A percentile compares a stretch with the other conserved stretches of the same genome.
Evolutionary conservation across 1,284 basidiomycete genomes (phyloP).

Genomic region (Kalmanozyma brasiliensis): DNA sequence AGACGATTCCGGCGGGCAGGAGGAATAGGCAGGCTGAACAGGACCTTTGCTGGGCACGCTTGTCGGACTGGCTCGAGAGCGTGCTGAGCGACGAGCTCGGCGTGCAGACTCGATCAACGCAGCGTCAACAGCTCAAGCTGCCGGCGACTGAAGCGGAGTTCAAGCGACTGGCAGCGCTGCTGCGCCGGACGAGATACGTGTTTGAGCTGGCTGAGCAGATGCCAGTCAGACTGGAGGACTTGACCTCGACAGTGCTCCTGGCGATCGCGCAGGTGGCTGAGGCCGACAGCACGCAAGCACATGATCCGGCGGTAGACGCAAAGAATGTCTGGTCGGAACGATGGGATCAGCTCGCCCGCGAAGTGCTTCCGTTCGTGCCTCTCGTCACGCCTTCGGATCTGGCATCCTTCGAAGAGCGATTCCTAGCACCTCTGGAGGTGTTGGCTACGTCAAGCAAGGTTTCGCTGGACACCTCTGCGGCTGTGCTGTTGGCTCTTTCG

Average conservation of each 20-base stretch:
- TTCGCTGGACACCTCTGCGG: conserved; percentile 24
- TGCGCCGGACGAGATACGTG: conserved; percentile 22
- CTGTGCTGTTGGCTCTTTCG: conserved; percentile 22
- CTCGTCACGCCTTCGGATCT: conserved; percentile 28
- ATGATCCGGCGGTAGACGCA: conserved; percentile 4
- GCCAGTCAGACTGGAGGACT: conserved; percentile 30
- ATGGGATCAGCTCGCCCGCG: conserved; percentile 32
- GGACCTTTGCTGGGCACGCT: conserved; percentile 41
- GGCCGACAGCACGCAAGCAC: neutral
- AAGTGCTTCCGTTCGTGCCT: conserved; percentile 40
- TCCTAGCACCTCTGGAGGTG: conserved; percentile 25
- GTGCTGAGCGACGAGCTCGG: conserved; percentile 48
- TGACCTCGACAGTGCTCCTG: conserved; percentile 20
- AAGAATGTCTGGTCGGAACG: conserved; percentile 23
- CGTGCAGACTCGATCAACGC: conserved; percentile 4
- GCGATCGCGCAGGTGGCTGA: conserved; percentile 24
- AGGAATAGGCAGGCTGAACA: conserved; percentile 32
- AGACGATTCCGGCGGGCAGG: conserved; percentile 22
- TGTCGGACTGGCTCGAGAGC: conserved; percentile 52
- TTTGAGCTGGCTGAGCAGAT: conserved; percentile 40
- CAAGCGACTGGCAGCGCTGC: conserved; percentile 21
- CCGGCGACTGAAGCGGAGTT: conserved; percentile 29
- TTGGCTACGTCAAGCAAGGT: conserved; percentile 30
- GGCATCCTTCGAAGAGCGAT: conserved; percentile 18
- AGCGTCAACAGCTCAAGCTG: conserved; percentile 17